Percentiles rank a stretch among this genome's conserved stretches.
These are phyloP conservation scores for Cichorium intybus DNA, from an alignment of 140 eudicot species.

Conservation along the genomic window DNA sequence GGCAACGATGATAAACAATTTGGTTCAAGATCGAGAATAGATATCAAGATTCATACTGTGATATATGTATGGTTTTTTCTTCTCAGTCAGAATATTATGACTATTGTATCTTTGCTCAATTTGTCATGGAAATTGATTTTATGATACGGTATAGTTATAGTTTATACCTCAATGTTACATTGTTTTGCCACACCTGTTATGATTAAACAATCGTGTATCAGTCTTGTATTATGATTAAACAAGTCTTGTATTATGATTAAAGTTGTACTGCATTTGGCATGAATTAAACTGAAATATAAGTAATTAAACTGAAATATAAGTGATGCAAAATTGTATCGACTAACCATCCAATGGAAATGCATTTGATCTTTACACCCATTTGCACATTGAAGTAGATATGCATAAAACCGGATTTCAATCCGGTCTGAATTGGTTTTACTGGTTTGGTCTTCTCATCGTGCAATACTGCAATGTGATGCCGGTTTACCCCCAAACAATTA, in stretches of 20 bases:
- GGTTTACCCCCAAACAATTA: too few species aligned
- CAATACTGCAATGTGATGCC: too few species aligned
- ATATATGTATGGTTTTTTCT: constrained; percentile 25
- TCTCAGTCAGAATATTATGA: background rate
- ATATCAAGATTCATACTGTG: constrained; percentile 5
- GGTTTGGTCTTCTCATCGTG: too few species aligned
- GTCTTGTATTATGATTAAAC: background rate
- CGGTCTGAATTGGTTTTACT: too few species aligned
- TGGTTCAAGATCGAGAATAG: constrained; percentile 65
- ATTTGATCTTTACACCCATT: too few species aligned
- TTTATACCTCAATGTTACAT: background rate
- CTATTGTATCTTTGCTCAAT: constrained; percentile 21
- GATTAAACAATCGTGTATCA: background rate
- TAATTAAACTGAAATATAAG: too few species aligned
- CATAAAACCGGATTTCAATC: too few species aligned
- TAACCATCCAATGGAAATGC: too few species aligned
- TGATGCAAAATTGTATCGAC: background rate
- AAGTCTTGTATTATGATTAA: too few species aligned
- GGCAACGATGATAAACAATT: constrained; percentile 78
- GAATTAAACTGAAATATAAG: background rate
- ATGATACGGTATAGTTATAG: constrained; percentile 1
- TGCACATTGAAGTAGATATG: too few species aligned
- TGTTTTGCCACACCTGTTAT: background rate
- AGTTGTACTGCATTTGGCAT: background rate
- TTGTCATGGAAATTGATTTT: constrained; percentile 2